Conservation (phyloP, 2,329 filamentous ascomycete species). For the Apiospora phragmitis region DNA sequence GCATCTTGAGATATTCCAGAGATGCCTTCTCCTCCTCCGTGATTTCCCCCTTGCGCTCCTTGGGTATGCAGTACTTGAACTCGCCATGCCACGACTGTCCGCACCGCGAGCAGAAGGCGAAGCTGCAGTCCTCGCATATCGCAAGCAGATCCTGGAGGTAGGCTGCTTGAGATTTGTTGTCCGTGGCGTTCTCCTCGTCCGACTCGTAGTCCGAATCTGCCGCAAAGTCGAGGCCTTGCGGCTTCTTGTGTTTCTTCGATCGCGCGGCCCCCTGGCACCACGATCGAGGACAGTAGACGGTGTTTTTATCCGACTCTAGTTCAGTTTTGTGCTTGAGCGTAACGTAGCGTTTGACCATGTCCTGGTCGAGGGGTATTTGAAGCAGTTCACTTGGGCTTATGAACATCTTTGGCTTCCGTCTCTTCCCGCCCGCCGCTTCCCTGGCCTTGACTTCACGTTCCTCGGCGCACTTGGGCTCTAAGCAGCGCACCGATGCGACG, state of each 20-base stretch:
- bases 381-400: constrained; percentile 83
- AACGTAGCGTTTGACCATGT: constrained; percentile 81
- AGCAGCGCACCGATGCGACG: constrained; percentile 75
- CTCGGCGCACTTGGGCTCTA: constrained; percentile 77
- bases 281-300: constrained; percentile 85
- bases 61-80: constrained; percentile 67
- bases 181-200: constrained; percentile 44
- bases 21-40: constrained; percentile 84
- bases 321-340: constrained; percentile 89
- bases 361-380: constrained; percentile 70
- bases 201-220: constrained; percentile 54
- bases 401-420: constrained; percentile 63
- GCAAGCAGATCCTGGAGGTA: constrained; percentile 62
- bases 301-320: constrained; percentile 87
- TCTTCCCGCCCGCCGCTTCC: constrained; percentile 38
- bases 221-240: constrained; percentile 62
- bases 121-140: constrained; percentile 85
- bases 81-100: constrained; percentile 90
- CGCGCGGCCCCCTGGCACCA: constrained; percentile 92
- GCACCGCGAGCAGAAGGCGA: constrained; percentile 80
- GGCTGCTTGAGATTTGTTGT: constrained; percentile 25
- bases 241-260: constrained; percentile 72
- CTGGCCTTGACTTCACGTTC: constrained; percentile 44
- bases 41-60: constrained; percentile 67
- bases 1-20: constrained; percentile 75